These are phyloP conservation scores for Penicillium polonicum DNA, from an alignment of 2,329 filamentous ascomycete species.

Conservation along the genomic window DNA sequence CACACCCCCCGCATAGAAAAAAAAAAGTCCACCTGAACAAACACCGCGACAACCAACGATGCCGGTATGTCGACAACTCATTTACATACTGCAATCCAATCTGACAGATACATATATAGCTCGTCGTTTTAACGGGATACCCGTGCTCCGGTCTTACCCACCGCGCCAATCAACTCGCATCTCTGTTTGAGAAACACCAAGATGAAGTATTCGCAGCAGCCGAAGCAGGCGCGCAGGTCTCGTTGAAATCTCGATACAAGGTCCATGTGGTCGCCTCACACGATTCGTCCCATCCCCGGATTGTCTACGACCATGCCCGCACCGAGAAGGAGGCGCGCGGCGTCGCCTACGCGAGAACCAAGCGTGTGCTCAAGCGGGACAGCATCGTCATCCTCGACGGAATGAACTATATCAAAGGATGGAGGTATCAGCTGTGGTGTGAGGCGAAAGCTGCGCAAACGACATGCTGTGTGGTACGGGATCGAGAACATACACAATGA, in stretches of 20 bases:
- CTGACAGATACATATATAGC: slow-evolving; percentile 38
- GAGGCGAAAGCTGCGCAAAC: slow-evolving; percentile 64
- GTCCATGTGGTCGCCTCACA: slow-evolving; percentile 43
- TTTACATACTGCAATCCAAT: background rate
- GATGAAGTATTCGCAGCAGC: slow-evolving; percentile 44
- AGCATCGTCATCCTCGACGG: slow-evolving; percentile 63
- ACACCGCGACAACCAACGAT: slow-evolving; percentile 22
- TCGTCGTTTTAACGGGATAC: slow-evolving; percentile 62
- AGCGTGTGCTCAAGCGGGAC: slow-evolving; percentile 57
- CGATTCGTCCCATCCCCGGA: slow-evolving; percentile 45
- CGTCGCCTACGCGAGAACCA: slow-evolving; percentile 61
- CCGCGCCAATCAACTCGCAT: slow-evolving; percentile 57
- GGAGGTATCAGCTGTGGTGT: slow-evolving; percentile 66
- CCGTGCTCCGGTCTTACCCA: slow-evolving; percentile 64
- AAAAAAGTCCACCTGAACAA: slow-evolving; percentile 20
- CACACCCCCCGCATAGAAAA: slow-evolving; percentile 17
- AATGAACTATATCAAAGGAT: slow-evolving; percentile 69
- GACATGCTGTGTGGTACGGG: slow-evolving; percentile 59
- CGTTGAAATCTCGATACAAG: slow-evolving; percentile 46
- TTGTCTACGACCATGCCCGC: slow-evolving; percentile 57
- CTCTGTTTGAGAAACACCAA: slow-evolving; percentile 50
- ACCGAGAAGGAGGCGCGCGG: slow-evolving; percentile 64
- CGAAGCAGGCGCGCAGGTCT: slow-evolving; percentile 32
- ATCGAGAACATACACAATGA: background rate
- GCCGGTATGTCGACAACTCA: slow-evolving; percentile 24